These are phyloP conservation scores for Eutrema heterophyllum DNA, from an alignment of 345 rosid species.

Conservation along the genomic window DNA sequence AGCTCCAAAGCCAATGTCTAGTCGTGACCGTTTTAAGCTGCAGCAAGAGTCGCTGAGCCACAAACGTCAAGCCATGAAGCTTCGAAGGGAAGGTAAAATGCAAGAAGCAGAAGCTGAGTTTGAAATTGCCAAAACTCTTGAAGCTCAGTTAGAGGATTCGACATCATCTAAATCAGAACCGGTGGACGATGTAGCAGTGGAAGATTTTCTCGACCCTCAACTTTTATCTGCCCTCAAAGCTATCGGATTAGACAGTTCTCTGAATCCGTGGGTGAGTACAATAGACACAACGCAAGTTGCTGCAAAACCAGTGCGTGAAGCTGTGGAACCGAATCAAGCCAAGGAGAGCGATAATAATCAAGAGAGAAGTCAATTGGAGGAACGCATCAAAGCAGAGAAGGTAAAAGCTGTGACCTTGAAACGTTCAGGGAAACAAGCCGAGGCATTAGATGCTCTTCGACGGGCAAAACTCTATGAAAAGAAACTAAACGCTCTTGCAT, in stretches of 20 bases:
- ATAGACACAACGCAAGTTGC: conserved; percentile 18
- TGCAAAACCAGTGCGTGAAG: conserved; percentile 26
- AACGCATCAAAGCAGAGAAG: conserved; percentile 75
- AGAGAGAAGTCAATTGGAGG: conserved; percentile 65
- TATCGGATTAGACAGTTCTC: conserved; percentile 55
- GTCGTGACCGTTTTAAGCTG: conserved; percentile 80
- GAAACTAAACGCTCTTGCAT: conserved; percentile 50
- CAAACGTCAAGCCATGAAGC: conserved; percentile 83
- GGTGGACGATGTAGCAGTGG: conserved; percentile 48
- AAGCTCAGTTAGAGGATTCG: conserved; percentile 71
- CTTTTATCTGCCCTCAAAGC: conserved; percentile 76
- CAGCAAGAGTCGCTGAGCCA: conserved; percentile 86
- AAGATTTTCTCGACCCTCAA: conserved; percentile 93
- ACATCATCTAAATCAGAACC: conserved; percentile 37
- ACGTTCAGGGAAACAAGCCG: conserved; percentile 85
- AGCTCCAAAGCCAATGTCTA: conserved; percentile 55
- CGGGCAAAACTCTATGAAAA: conserved; percentile 68
- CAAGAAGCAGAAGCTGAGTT: conserved; percentile 91
- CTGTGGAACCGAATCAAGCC: conserved; percentile 57
- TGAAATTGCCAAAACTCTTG: conserved; percentile 85
- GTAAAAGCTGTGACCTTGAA: conserved; percentile 69
- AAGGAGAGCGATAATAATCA: conserved; percentile 30
- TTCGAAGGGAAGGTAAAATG: conserved; percentile 71
- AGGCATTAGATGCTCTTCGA: conserved; percentile 84
- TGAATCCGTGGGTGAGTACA: conserved; percentile 18